phyloP scores from a whole-genome alignment of 331 rosid species.

The Acacia pycnantha region DNA sequence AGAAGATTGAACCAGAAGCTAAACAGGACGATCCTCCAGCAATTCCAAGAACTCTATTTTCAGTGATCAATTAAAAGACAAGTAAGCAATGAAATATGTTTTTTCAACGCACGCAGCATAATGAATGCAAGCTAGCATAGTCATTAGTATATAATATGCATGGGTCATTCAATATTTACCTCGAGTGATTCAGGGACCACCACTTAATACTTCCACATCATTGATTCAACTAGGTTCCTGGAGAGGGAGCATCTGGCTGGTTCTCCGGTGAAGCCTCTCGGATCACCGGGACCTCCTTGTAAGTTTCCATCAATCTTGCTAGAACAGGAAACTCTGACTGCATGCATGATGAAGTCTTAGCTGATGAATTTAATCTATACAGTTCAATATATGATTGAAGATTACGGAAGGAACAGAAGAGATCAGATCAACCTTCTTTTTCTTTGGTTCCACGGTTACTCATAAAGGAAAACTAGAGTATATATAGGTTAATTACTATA shows the following conservation, averaged over 20 bases:
- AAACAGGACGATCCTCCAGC: slow-evolving; percentile 11
- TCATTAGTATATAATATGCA: not conserved
- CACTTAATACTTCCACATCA: slow-evolving; percentile 27
- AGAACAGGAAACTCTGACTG: not conserved
- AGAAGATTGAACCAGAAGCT: not conserved
- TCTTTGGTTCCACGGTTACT: not conserved
- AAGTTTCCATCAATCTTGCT: not conserved
- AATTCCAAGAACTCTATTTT: slow-evolving; percentile 1
- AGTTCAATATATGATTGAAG: too few species aligned
- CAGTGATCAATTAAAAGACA: slow-evolving; percentile 14
- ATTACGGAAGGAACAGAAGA: not conserved
- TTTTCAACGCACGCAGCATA: not conserved
- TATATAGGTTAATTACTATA: not conserved
- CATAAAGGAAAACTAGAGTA: not conserved
- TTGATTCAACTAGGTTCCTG: slow-evolving; percentile 28
- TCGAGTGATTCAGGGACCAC: not conserved
- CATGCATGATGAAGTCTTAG: too few species aligned
- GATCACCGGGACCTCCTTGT: not conserved
- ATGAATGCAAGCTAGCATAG: slow-evolving; percentile 1
- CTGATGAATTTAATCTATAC: too few species aligned
- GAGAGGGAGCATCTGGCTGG: not conserved
- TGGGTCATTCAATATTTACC: too few species aligned
- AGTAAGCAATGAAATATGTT: not conserved
- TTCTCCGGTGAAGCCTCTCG: not conserved
- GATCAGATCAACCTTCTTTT: not conserved